These are phyloP conservation scores for Lactarius indigo DNA, from an alignment of 768 basidiomycete genomes.

Conservation along the genomic window DNA sequence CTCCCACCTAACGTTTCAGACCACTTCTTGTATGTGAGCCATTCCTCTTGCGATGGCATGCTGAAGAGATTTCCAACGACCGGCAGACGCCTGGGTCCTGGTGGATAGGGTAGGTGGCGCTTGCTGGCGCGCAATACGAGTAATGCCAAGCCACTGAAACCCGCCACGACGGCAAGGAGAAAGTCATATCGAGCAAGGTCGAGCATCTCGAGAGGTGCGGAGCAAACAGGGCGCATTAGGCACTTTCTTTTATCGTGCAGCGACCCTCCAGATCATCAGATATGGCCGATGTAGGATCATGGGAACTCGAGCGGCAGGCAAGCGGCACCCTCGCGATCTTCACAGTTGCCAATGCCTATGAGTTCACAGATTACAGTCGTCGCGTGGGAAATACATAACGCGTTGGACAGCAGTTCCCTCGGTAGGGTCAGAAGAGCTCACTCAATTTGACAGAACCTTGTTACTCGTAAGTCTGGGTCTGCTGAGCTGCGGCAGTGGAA, in stretches of 20 bases:
- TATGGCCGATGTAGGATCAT: not conserved
- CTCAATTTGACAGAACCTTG: no score
- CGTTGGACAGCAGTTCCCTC: no score
- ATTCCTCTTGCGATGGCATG: not conserved
- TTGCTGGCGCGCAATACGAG: not conserved
- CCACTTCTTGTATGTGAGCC: not conserved
- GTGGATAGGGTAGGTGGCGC: not conserved
- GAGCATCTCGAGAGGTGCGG: not conserved
- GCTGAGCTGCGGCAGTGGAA: no score
- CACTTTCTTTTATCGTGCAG: not conserved
- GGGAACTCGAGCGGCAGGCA: no score
- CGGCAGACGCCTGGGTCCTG: not conserved
- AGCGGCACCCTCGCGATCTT: no score
- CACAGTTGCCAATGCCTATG: no score
- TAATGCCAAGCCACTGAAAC: not conserved
- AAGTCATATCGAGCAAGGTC: not conserved
- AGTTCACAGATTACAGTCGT: no score
- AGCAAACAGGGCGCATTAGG: not conserved
- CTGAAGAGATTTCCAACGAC: not conserved
- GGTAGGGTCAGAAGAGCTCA: no score
- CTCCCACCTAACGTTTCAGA: not conserved
- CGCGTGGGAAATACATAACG: no score
- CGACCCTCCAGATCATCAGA: not conserved
- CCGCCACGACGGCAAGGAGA: not conserved
- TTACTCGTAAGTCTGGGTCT: no score